Evolutionary conservation across 176 grass and related monocot species (phyloP).

Genomic region (Cenchrus fungigraminus): DNA sequence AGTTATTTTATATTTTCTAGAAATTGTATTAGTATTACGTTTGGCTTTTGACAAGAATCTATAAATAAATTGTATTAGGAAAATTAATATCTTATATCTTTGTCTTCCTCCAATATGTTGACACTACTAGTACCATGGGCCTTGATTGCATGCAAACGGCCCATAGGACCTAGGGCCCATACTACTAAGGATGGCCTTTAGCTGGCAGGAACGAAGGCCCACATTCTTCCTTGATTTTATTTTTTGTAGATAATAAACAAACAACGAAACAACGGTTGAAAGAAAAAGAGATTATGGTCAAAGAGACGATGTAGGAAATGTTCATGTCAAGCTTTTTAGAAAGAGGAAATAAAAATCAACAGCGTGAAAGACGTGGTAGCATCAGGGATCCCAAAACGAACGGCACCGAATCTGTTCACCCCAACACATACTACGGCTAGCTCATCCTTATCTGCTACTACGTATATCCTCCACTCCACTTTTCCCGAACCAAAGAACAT

Average conservation of each 20-base stretch:
- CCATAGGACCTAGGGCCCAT: not conserved
- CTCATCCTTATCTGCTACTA: constrained; percentile 40
- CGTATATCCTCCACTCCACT: not conserved
- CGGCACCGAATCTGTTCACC: not conserved
- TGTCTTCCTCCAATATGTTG: not conserved
- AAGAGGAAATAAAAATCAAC: not conserved
- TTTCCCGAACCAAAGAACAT: constrained; percentile 14
- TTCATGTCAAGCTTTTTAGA: not conserved
- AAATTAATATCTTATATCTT: too few relatives aligned
- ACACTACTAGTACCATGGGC: not conserved
- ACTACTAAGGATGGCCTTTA: not conserved
- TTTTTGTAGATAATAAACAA: too few relatives aligned
- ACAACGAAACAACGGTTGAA: not conserved
- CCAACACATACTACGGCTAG: not conserved
- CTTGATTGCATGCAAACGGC: not conserved
- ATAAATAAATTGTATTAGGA: too few relatives aligned
- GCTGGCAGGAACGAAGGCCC: not conserved
- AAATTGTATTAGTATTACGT: too few relatives aligned
- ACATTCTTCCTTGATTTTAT: not conserved
- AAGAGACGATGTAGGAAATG: not conserved
- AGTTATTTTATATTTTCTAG: too few relatives aligned
- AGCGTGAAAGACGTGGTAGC: not conserved
- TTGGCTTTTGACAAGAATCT: not conserved
- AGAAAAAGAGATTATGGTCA: not conserved
- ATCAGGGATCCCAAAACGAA: not conserved